Percentiles rank a stretch among this genome's conserved stretches.
Conservation (phyloP, 2,329 filamentous ascomycete species). For the Botrytis porri region DNA sequence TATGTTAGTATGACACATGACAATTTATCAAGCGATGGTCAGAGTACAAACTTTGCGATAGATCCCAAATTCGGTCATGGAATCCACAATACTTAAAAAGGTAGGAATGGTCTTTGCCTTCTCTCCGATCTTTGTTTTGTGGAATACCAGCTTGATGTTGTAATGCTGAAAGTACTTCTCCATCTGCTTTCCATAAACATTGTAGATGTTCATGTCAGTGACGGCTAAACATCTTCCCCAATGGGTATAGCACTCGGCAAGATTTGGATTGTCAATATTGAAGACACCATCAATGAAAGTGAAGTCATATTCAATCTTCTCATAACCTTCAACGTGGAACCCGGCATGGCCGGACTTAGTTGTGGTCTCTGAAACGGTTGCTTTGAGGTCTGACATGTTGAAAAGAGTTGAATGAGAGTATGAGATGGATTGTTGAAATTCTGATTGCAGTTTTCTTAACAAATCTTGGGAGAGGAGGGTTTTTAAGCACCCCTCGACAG, state of each 20-base stretch:
- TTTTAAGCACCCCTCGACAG: constrained; percentile 1
- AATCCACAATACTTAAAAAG: constrained; percentile 65
- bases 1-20: constrained; percentile 18
- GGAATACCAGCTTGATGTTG: constrained; percentile 59
- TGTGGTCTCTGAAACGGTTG: constrained; percentile 60
- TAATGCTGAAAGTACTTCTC: constrained; percentile 65
- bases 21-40: neutral
- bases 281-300: constrained; percentile 70
- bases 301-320: constrained; percentile 76
- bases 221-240: constrained; percentile 66
- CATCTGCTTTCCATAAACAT: constrained; percentile 64
- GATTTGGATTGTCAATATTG: constrained; percentile 55
- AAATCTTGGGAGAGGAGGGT: neutral
- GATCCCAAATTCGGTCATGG: constrained; percentile 71
- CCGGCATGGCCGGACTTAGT: constrained; percentile 44
- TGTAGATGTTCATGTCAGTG: constrained; percentile 69
- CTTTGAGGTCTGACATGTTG: constrained; percentile 68
- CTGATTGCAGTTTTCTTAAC: neutral
- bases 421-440: neutral
- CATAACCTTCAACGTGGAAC: constrained; percentile 69
- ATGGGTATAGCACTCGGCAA: constrained; percentile 61
- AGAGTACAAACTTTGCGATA: constrained; percentile 52
- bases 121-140: constrained; percentile 72
- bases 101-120: constrained; percentile 73
- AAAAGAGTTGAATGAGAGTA: neutral